Evolutionary conservation across 1,284 basidiomycete species (phyloP), one percentile per base, ranked within the genome.

Genomic region (Ceratobasidium sp.): DNA sequence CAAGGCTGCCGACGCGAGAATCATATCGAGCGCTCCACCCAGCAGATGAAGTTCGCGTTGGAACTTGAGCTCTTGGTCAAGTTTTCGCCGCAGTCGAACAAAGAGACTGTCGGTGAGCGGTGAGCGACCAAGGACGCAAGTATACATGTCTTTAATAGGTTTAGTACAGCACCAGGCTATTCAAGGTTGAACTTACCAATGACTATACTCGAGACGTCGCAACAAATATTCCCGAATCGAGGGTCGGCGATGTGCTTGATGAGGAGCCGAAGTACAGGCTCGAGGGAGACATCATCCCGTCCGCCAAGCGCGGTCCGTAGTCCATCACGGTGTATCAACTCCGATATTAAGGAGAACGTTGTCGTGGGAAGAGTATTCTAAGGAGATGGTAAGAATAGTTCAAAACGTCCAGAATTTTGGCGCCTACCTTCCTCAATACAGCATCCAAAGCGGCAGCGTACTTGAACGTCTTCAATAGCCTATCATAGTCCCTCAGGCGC

Each of bases 371-470:
- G 91, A 14, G 96, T 91, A 84, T 91, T 88, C 92, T 95, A 80
- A 1, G 79, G 27, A 46, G 23, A 6, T 27, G 8, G 8, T 70
- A 41, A 77, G 20, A 55, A 16, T 73, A 65, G 16, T 20, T 30
- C 18, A 27, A 46, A 20, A 59, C 27, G 30, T 16, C 65, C 44
- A 12, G 5, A 46, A n/a, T 41, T 60, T 20, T 41, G 6, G 18
- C 20, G 80, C 87, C 64, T 81, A 95, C 95, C 88, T 95, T 95
- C 81, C 90, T 90, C 78, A 98, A 85, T 6, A 96, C 95, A 3
- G 94, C 91, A 84, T 98, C 97, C 55, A 99, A 86, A 0, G 98
- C 98, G 66, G 96, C 96, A 20, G 93, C 92, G 84, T 99, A 99
- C 82, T 96, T 95, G 89, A 99, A 99, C 44, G 87, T 88, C 85